Base-by-base conservation (phyloP, 1,284 basidiomycete species). In the Cystobasidium pallidum region DNA sequence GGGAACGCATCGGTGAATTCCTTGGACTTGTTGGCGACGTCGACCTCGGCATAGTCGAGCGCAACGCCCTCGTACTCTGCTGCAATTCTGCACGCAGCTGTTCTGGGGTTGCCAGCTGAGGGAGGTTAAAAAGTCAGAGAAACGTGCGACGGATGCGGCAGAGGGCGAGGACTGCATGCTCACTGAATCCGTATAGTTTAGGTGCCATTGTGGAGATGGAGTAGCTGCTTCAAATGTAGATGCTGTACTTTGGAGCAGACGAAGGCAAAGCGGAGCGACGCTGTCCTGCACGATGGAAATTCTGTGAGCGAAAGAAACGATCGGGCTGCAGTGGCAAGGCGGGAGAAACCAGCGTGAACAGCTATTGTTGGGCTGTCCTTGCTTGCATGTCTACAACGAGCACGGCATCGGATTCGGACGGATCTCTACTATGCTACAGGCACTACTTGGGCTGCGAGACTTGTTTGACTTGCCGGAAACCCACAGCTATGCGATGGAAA, bases 51-150 rank as follows among this genome's bases (percentile, higher is more conserved):
- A 80, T 89, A 88, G 77, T 89, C 86, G 78, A 94, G 80, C 75
- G 88, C 84, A 77, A 92, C 80, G 66, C 88, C 90, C 70, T 84
- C 88, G 72, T 87, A 84, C 70, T 89, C 89, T 76, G 90, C 91
- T 75, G 84, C 86, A 62, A 89, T 88, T 75, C 83, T 86, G 81
- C 90, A 88, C 80, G 57, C 54, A 58, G 47, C 66, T 39, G 74
- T 74, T 30, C 77, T 74, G 49, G 75, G 66, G 72, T 76, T 76
- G 51, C 68, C 52, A 32, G 28, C 68, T 71, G 58, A 62, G n/a
- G 17, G 24, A 24, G 11, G 21, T 24, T 51, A 51, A 24, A 24
- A 28, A 51, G n/a, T 24, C 49, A 51, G 49, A 10, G 10, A 11
- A 43, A 43, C 15, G 59, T 28, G 21, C 39, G 3, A 13, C 59